These are phyloP conservation scores for Cercospora sp. DNA, from an alignment of 2,329 filamentous ascomycete genomes.

Conservation along the genomic window DNA sequence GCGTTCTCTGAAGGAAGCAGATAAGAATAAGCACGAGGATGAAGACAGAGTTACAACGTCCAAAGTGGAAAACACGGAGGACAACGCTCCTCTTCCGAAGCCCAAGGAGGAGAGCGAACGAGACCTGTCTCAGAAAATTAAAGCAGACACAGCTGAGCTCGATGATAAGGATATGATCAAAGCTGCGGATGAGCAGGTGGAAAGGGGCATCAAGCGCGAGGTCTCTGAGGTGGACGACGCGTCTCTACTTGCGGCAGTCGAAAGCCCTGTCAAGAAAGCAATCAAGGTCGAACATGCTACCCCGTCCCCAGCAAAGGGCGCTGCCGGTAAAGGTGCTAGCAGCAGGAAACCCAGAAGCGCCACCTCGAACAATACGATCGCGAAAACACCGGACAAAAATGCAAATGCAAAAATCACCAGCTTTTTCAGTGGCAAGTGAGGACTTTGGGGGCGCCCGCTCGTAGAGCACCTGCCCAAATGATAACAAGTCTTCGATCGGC, in stretches of 20 bases:
- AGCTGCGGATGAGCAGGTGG: conserved; percentile 31
- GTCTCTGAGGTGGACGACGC: conserved; percentile 42
- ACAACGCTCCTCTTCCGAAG: conserved; percentile 55
- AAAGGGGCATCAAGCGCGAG: conserved; percentile 53
- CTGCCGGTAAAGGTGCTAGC: conserved; percentile 18
- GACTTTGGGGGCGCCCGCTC: not conserved
- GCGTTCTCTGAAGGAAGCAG: conserved; percentile 36
- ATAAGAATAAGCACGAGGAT: conserved; percentile 43
- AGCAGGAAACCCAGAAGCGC: conserved; percentile 56
- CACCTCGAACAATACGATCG: conserved; percentile 55
- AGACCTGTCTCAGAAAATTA: conserved; percentile 42
- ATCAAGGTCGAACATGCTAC: conserved; percentile 34
- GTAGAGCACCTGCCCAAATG: not conserved
- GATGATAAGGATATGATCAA: conserved; percentile 33
- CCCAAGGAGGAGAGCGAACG: conserved; percentile 29
- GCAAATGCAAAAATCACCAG: conserved; percentile 60
- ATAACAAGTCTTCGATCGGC: not conserved
- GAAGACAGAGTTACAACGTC: conserved; percentile 46
- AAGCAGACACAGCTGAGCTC: conserved; percentile 47
- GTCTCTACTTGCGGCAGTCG: conserved; percentile 31
- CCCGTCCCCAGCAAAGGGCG: conserved; percentile 29
- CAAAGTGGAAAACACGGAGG: conserved; percentile 50
- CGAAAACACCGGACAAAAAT: conserved; percentile 49
- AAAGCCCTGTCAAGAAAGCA: conserved; percentile 44
- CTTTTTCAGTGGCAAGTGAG: conserved; percentile 54